phyloP scores from a whole-genome alignment of 805 yeast genomes.

The Debaryomyces hansenii region DNA sequence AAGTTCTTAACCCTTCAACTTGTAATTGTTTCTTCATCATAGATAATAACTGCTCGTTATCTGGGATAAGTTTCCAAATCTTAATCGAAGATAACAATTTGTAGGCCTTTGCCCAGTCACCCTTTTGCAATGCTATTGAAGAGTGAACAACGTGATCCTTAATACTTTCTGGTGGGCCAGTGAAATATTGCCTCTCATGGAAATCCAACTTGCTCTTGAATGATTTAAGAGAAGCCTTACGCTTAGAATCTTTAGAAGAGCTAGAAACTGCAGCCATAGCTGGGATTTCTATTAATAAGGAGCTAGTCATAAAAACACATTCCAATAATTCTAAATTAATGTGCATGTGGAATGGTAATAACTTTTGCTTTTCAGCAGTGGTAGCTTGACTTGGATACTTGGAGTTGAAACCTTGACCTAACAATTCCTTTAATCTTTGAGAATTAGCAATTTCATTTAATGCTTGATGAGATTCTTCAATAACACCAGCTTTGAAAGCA shows the following conservation, averaged over 20 bases:
- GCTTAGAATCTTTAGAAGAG: conserved; percentile 62
- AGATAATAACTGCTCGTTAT: conserved; percentile 62
- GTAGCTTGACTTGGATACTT: conserved; percentile 61
- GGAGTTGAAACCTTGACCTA: conserved; percentile 83
- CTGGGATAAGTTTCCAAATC: conserved; percentile 82
- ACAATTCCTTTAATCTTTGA: conserved; percentile 82
- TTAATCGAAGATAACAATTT: conserved; percentile 72
- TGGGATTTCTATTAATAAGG: conserved; percentile 90
- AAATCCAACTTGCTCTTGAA: conserved; percentile 89
- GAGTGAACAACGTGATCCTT: conserved; percentile 93
- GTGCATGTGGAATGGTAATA: conserved; percentile 97
- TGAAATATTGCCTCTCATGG: conserved; percentile 91
- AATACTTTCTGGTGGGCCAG: conserved; percentile 97
- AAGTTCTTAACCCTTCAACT: conserved; percentile 90
- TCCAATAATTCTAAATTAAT: conserved; percentile 93
- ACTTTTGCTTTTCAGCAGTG: conserved; percentile 69
- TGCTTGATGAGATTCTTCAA: conserved; percentile 82
- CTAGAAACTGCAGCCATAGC: conserved; percentile 72
- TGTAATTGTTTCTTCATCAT: conserved; percentile 80
- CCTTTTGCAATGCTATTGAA: conserved; percentile 81
- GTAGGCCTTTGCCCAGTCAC: conserved; percentile 83
- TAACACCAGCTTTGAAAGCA: conserved; percentile 88
- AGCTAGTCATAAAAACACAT: conserved; percentile 87
- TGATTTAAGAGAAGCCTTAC: conserved; percentile 65
- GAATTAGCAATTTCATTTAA: conserved; percentile 87